Base-by-base conservation (phyloP, 306 rosid species). In the Urtica urens region DNA sequence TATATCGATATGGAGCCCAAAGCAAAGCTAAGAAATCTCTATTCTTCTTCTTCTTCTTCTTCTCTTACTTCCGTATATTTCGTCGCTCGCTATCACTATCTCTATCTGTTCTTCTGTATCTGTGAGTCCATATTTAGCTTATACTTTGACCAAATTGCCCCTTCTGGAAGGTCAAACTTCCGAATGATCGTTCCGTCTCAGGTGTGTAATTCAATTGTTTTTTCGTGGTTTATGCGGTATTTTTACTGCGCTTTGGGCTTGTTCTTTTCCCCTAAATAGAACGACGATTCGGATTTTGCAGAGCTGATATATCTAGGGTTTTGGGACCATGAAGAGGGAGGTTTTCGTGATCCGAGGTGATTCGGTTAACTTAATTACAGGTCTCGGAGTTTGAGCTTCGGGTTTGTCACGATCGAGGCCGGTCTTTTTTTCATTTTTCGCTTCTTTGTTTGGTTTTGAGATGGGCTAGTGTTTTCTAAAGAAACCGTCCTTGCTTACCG, bases 61-160 rank as follows among this genome's bases (percentile, higher is more conserved):
- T 9, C 33, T 50, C 21, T 18, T 29, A 35, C 15, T 35, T 20
- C 40, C 24, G 43, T 9, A 28, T 43, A 38, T 53, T 57, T 55
- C n/a, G n/a, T 64, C 51, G 53, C 64, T 60, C 46, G 56, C 21
- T 5, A 21, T 26, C 66, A 29, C 15, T 29, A 28, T 28, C 33
- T 28, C 33, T 28, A 28, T 28, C 10, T 10, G 4, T 4, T 28
- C 10, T 0, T 34, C 23, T 15, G 8, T 51, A 0, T 46, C 48
- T 10, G 16, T 46, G 45, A 44, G 22, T 24, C 56, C 42, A 46
- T 45, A 0, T 56, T 53, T 29, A n/a, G n/a, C 40, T 61, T 44
- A 24, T 15, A n/a, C n/a, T 6, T 65, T 48, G 72, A 68, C 78
- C 22, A 6, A 57, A 62, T 66, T 59, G 57, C 65, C 76, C 78